Base-by-base conservation (phyloP, 306 rosid genomes). In the Acmispon strigosus region DNA sequence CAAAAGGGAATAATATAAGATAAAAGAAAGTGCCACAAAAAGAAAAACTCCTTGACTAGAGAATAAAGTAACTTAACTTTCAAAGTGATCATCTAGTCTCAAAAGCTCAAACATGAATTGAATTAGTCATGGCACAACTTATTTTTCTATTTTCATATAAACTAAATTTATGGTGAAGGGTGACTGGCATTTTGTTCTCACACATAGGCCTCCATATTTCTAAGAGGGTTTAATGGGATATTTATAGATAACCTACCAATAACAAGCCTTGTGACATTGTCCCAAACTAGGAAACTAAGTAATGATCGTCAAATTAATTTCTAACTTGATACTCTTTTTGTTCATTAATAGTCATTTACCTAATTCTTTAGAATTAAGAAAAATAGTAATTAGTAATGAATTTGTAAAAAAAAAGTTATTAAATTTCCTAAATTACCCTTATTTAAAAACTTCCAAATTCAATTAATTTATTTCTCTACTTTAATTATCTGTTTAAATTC, bases 21-120 rank as follows among this genome's bases (percentile, higher is more conserved):
- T 52, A 66, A 78, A 53, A 55, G 64, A 49, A 27, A 27, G 45
- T 41, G 49, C 10, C 37, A 52, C 10, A 19, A 11, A 56, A 51
- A 55, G 49, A 55, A 77, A 77, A 72, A 11, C n/a, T 27, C 32
- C 54, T 72, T 47, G 66, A 73, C 53, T 47, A 44, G 18, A 54
- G 39, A 55, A 54, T 34, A 59, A 62, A 39, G 45, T 42, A 41
- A 37, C 10, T 51, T 41, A 12, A 39, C 72, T 59, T 64, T 74
- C 45, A 52, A 61, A 54, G 12, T 78, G n/a, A 54, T 37, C 29
- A 60, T 54, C 66, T 72, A 62, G 32, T 61, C 76, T 70, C 56
- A 51, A 14, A 49, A 56, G 36, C 45, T 51, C 60, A 74, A 58
- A 55, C 51, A 63, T 54, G 9, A 49, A 5, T 34, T 69, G 10